A percentile compares a stretch with the other conserved stretches of the same genome.
Evolutionary conservation across 495 filamentous ascomycete species (phyloP).

Genomic region (Xylaria telfairii): DNA sequence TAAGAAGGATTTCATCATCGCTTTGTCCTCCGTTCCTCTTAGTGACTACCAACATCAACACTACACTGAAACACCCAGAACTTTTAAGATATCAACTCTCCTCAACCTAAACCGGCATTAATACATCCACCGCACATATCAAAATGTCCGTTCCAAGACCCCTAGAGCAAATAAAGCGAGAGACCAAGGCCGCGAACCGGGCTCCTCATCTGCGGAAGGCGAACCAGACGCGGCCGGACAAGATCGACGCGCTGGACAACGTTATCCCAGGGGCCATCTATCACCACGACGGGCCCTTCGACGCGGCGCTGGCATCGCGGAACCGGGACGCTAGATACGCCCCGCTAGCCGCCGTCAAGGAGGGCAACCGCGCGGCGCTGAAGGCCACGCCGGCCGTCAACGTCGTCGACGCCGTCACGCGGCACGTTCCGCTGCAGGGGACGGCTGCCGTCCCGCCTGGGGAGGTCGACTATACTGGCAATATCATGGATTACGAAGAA

Average conservation of each 20-base stretch:
- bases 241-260: constrained; percentile 80
- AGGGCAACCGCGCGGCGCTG: constrained; percentile 78
- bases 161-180: constrained; percentile 53
- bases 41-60: not conserved
- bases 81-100: too few species aligned
- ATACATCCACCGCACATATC: too few species aligned
- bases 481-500: constrained; percentile 80
- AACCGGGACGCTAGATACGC: constrained; percentile 67
- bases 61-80: not conserved
- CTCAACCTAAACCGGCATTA: too few species aligned
- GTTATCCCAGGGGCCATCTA: constrained; percentile 63
- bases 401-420: constrained; percentile 73
- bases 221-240: constrained; percentile 72
- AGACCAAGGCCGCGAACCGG: constrained; percentile 66
- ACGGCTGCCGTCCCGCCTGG: constrained; percentile 79
- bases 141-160: constrained; percentile 3
- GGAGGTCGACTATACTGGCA: constrained; percentile 66
- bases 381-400: constrained; percentile 83
- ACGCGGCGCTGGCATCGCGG: constrained; percentile 75
- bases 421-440: constrained; percentile 85
- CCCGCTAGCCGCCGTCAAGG: constrained; percentile 79
- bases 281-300: constrained; percentile 93
- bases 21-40: not conserved
- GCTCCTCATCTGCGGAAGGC: constrained; percentile 66
- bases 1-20: not conserved